A percentile compares a stretch with the other conserved stretches of the same genome.
Evolutionary conservation across 164 flowering plant genomes (phyloP).

Genomic region (Magnolia kwangsiensis): DNA sequence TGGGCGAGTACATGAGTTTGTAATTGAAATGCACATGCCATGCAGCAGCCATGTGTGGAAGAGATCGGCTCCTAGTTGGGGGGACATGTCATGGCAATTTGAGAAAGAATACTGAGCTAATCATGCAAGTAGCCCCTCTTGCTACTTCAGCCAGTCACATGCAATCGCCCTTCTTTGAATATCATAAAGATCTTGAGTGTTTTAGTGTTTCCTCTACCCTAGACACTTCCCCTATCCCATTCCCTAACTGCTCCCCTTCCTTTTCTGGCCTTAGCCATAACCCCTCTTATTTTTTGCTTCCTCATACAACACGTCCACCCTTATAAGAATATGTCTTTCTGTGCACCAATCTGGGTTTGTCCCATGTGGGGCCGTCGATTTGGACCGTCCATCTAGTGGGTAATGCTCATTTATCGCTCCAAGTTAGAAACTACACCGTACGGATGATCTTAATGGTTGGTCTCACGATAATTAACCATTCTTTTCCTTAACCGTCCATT

Average conservation of each 20-base stretch:
- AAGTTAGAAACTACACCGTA: no score
- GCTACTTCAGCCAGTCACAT: constrained; percentile 16
- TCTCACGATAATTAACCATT: no score
- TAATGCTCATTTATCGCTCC: background rate
- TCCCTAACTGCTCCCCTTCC: constrained; percentile 10
- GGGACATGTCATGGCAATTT: constrained; percentile 35
- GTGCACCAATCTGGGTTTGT: background rate
- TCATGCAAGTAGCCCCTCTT: constrained; percentile 22
- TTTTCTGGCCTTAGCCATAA: background rate
- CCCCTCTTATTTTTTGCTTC: background rate
- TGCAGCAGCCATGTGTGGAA: constrained; percentile 30
- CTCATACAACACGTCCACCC: background rate
- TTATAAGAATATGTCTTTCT: background rate
- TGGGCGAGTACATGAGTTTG: constrained; percentile 19
- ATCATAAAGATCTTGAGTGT: constrained; percentile 8
- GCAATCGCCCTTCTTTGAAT: constrained; percentile 16
- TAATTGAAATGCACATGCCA: constrained; percentile 14
- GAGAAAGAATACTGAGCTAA: constrained; percentile 21
- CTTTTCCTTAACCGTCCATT: no score
- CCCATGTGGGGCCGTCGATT: background rate
- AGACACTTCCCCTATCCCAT: constrained; percentile 21
- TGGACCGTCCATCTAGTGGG: background rate
- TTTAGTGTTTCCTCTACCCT: constrained; percentile 19
- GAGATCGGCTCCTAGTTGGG: constrained; percentile 22
- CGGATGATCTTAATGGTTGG: no score